Evolutionary conservation across 768 basidiomycete genomes (phyloP).

Genomic region (Leccinum subgranulosum): DNA sequence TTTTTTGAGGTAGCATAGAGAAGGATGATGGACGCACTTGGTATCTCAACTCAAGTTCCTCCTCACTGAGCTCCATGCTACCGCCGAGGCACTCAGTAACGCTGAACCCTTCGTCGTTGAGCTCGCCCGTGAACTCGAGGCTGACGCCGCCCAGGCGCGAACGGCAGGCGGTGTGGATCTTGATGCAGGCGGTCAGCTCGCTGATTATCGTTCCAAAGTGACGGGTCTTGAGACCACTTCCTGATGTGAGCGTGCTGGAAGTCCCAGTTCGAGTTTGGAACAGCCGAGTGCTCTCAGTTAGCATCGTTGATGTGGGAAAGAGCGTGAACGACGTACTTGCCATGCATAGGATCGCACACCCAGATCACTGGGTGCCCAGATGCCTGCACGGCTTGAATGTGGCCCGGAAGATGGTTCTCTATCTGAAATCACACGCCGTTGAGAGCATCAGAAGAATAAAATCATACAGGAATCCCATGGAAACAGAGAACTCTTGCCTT

Average conservation of each 20-base stretch:
- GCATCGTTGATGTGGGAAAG: not conserved
- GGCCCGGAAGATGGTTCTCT: constrained; percentile 66
- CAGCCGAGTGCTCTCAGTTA: not conserved
- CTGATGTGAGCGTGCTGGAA: constrained; percentile 76
- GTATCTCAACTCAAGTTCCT: constrained; percentile 87
- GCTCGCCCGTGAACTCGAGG: constrained; percentile 89
- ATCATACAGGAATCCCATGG: not conserved
- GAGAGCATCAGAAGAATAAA: not conserved
- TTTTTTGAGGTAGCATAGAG: too few species aligned
- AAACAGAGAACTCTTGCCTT: constrained; percentile 48
- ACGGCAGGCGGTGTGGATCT: constrained; percentile 70
- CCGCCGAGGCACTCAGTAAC: constrained; percentile 98
- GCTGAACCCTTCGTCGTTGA: constrained; percentile 86
- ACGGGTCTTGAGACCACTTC: constrained; percentile 82
- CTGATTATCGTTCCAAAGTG: constrained; percentile 85
- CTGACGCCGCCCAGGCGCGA: constrained; percentile 83
- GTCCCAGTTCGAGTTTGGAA: not conserved
- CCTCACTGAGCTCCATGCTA: constrained; percentile 90
- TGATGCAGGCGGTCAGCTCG: constrained; percentile 79
- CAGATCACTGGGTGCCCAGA: constrained; percentile 88
- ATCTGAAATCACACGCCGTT: constrained; percentile 46
- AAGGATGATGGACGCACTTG: constrained; percentile 46
- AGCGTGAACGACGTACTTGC: constrained; percentile 64
- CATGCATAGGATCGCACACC: constrained; percentile 99
- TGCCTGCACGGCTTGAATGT: constrained; percentile 76